These are phyloP conservation scores for Dissophora ornata DNA, from an alignment of 192 early-diverging fungal species.

Conservation along the genomic window DNA sequence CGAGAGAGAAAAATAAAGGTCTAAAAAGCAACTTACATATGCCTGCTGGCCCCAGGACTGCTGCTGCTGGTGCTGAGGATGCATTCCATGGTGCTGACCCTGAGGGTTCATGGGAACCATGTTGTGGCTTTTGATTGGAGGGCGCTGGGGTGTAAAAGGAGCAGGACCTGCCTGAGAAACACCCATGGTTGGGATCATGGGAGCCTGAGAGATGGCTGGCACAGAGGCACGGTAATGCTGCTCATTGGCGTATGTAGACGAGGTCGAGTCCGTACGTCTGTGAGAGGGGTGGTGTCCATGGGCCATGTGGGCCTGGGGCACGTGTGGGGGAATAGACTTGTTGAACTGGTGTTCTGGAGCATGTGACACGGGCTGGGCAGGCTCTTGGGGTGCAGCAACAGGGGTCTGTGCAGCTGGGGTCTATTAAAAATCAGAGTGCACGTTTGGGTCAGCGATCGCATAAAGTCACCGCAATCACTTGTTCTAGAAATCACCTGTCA, in stretches of 20 bases:
- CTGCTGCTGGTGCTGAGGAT: conserved; percentile 28
- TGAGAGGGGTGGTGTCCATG: conserved; percentile 37
- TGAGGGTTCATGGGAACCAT: conserved; percentile 46
- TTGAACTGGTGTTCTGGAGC: conserved; percentile 22
- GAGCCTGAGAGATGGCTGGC: conserved; percentile 27
- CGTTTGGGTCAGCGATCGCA: not conserved
- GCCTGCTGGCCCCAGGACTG: conserved; percentile 8
- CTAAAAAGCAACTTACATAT: conserved; percentile 19
- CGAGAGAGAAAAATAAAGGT: not conserved
- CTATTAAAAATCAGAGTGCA: not conserved
- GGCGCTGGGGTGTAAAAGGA: conserved; percentile 29
- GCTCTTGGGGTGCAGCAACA: conserved; percentile 20
- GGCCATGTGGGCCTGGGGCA: conserved; percentile 30
- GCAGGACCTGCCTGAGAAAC: conserved; percentile 45
- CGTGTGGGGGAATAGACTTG: conserved; percentile 46
- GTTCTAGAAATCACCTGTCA: too few species aligned
- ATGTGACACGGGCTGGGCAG: conserved; percentile 12
- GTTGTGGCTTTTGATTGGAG: conserved; percentile 32
- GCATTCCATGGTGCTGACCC: conserved; percentile 32
- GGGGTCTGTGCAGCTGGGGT: conserved; percentile 3
- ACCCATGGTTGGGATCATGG: conserved; percentile 53
- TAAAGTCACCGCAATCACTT: too few species aligned
- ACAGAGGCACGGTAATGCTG: conserved; percentile 52
- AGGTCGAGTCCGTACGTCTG: conserved; percentile 50
- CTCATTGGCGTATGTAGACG: conserved; percentile 52